These are phyloP conservation scores for Dovyalis caffra DNA, from an alignment of 345 rosid species.

Conservation along the genomic window DNA sequence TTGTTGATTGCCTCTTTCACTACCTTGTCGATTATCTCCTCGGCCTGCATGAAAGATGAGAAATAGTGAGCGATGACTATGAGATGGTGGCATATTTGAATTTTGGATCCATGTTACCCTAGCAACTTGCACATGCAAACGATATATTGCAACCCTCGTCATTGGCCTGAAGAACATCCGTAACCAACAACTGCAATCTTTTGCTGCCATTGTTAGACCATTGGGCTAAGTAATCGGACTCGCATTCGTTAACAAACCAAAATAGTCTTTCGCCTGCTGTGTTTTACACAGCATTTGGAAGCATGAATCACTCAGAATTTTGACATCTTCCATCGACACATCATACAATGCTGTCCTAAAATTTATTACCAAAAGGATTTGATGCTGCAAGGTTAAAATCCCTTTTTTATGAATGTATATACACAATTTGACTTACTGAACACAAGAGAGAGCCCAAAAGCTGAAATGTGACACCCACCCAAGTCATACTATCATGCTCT, in stretches of 20 bases:
- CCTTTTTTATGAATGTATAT: neutral
- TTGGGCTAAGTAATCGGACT: too few species aligned
- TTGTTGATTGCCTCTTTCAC: conserved; percentile 87
- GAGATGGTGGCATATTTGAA: too few species aligned
- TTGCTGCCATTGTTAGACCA: neutral
- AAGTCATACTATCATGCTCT: neutral
- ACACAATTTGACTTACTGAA: neutral
- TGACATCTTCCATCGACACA: neutral
- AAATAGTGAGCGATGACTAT: too few species aligned
- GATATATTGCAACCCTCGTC: neutral
- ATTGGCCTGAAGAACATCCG: neutral
- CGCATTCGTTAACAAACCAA: neutral
- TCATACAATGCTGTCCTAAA: neutral
- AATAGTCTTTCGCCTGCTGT: neutral
- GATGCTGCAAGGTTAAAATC: neutral
- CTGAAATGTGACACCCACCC: neutral
- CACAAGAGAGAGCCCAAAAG: neutral
- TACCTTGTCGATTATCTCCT: conserved; percentile 71
- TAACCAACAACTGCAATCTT: neutral
- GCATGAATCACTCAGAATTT: neutral
- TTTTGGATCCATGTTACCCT: too few species aligned
- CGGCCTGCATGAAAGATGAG: conserved; percentile 45
- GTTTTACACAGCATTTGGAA: neutral
- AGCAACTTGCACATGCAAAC: neutral
- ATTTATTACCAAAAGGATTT: too few species aligned